Base-by-base conservation (phyloP, 257 asterid species). In the Solanum commersonii region DNA sequence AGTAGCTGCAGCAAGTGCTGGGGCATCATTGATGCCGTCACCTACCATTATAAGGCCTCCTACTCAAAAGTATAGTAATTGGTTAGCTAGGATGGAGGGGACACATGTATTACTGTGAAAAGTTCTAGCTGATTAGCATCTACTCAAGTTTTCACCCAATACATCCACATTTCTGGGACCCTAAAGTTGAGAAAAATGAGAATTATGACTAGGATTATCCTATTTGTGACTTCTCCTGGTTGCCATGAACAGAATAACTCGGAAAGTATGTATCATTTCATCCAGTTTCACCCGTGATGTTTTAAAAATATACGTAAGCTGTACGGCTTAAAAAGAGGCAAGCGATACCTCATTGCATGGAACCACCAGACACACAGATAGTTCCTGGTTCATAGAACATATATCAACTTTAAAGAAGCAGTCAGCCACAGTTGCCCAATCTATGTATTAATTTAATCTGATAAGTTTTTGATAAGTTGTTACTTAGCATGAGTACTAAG, bases 1-100 rank as follows among this genome's bases (percentile, higher is more conserved):
- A 6, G 95, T 93, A 44, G 99, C 96, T 86, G 99, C 99, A 89
- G 99, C 99, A 91, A 97, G 92, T 40, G 99, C 99, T 4, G 99
- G 99, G 72, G 98, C 99, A 83, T 97, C 99, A 87, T 97, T 97
- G 89, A 97, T 97, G 68, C 99, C 99, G 87, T 97, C 99, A 83
- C 99, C 99, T 74, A 97, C 99, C 99, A 97, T 97, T 84, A 97
- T 92, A 33, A 97, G 97, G 87, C 99, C 99, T 4, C 99, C 98
- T 89, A 94, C 42, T 49, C 85, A 29, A 34, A 82, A 46, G 70
- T 82, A 82, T 10, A 46, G 27, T 49, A 46, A 81, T 29, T 82
- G 42, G 70, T 49, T 52, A 31, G 68, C 98, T 94, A 79, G 92
- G 46, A 29, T 25, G 27, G 37, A 10, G 12, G 86, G 71, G 46